A percentile compares a stretch with the other conserved stretches of the same genome.
These are phyloP conservation scores for Tolypocladium sp. DNA, from an alignment of 2,329 filamentous ascomycete genomes.

Conservation along the genomic window DNA sequence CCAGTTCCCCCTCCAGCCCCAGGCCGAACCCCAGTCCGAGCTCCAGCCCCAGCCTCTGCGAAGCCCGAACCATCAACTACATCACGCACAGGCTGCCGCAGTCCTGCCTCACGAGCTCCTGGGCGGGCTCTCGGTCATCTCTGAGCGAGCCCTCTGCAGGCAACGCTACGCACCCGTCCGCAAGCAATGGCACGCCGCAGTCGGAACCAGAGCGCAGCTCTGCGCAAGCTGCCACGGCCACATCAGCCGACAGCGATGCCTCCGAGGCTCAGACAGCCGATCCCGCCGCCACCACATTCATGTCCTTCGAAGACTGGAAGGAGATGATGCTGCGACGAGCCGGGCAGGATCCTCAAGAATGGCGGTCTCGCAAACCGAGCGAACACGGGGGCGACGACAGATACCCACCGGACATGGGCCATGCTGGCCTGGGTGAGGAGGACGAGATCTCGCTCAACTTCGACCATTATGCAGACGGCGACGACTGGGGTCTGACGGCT, in stretches of 20 bases:
- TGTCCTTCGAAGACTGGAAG: conserved; percentile 99
- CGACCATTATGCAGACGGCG: conserved; percentile 23
- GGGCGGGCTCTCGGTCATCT: conserved; percentile 26
- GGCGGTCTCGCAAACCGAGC: conserved; percentile 53
- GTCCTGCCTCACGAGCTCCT: conserved; percentile 62
- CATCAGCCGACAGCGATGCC: not conserved
- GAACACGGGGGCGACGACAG: conserved; percentile 35
- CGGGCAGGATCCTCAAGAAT: conserved; percentile 61
- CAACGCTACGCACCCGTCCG: not conserved
- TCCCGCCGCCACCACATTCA: conserved; percentile 46
- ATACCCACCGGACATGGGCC: conserved; percentile 53
- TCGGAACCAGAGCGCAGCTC: not conserved
- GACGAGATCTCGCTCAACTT: conserved; percentile 64
- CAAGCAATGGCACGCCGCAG: not conserved
- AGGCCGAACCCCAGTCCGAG: no score
- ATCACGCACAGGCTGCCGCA: conserved; percentile 71
- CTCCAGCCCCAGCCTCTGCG: conserved; percentile 25
- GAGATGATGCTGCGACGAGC: conserved; percentile 80
- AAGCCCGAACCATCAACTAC: conserved; percentile 65
- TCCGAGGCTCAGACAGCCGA: conserved; percentile 4
- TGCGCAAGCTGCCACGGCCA: not conserved
- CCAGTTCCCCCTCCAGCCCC: not conserved
- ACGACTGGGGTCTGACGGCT: conserved; percentile 1
- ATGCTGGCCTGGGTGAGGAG: conserved; percentile 79
- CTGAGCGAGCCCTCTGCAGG: not conserved